Base-by-base conservation (phyloP, 2,329 filamentous ascomycete species). In the Beauveria rudraprayagi region DNA sequence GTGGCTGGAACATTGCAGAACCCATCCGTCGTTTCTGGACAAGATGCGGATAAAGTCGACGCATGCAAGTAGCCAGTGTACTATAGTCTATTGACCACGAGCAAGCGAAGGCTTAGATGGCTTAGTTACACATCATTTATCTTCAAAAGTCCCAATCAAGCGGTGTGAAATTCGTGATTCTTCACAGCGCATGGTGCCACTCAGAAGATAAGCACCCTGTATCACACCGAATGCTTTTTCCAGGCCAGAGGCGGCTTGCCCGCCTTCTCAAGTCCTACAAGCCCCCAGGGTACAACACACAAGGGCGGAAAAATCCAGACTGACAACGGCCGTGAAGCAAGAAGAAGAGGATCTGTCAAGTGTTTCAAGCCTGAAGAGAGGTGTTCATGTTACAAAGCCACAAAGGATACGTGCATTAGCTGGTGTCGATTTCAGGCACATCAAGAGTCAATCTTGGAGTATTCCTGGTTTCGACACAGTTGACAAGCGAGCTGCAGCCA, bases 401-500 rank as follows among this genome's bases (percentile, higher is more conserved):
- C 30, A 14, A 34, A 34, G 30, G 30, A 34, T 11, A 11, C 11
- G 30, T 34, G 30, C 30, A 34, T 53, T 14, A n/a, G 28, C 22
- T 55, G 22, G 22, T 22, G 16, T 56, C 24, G 40, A 28, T 34
- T 56, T 34, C 26, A 16, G n/a, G 17, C 3, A 26, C 46, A 26
- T 30, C 10, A 34, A 22, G 30, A 41, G 22, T 19, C 4, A 16
- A 24, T 34, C 7, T 57, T 40, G 26, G n/a, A 46, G 19, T 44
- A 43, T 22, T 9, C n/a, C 44, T 50, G 43, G 24, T 48, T 56
- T 55, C 30, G 34, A 41, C n/a, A 22, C 30, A 40, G 47, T 63
- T 34, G 30, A 34, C 28, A 63, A 60, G 62, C 62, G 62, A 63
- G 56, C 54, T 58, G 17, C 40, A 1, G 8, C 17, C 28, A 16